Evolutionary conservation across 1,284 basidiomycete species (phyloP), one percentile per base, ranked within the genome.

Genomic region (Golubevia sp.): DNA sequence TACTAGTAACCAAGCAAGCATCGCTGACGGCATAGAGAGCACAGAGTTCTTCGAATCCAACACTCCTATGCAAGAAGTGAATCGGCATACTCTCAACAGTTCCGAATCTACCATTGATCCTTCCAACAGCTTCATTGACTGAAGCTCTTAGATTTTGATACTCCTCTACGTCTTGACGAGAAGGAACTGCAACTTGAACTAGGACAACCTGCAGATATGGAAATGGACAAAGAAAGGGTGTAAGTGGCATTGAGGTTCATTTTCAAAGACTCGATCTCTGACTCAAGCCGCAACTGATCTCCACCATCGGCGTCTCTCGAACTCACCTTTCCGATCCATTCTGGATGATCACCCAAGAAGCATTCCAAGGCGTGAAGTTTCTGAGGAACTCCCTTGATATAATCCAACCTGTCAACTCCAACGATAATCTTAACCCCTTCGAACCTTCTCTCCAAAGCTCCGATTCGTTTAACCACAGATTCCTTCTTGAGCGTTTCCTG

Each of bases 31-130:
- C 94, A 79, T 99, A 99, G 64, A 99, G 88, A 23, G 96, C 97
- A 66, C 94, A 97, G 3, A 99, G 88, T 84, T 99, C 96, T 81
- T 97, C 93, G 78, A 98, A 97, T 1, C 90, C 86, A 67, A 99
- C 87, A 72, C 90, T 92, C 84, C 97, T 77, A 30, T 84, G 82
- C 91, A 99, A 92, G 85, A 97, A 98, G 84, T 99, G 96, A 70
- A 99, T 99, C 2, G 96, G 96, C 92, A 97, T 97, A 83, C 95
- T 97, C 76, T 98, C 95, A 70, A 98, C 94, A 0, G 96, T 98
- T 23, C 97, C 97, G 78, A 98, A 99, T 7, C 94, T 90, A 4
- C 97, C 97, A 80, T 99, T 99, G 86, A 99, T 98, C 27, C 96
- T 89, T 0, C 97, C 97, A 15, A 99, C 96, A 48, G 97, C 89